Evolutionary conservation across 2,329 filamentous ascomycete species (phyloP).

Genomic region (Venturia oleaginea): DNA sequence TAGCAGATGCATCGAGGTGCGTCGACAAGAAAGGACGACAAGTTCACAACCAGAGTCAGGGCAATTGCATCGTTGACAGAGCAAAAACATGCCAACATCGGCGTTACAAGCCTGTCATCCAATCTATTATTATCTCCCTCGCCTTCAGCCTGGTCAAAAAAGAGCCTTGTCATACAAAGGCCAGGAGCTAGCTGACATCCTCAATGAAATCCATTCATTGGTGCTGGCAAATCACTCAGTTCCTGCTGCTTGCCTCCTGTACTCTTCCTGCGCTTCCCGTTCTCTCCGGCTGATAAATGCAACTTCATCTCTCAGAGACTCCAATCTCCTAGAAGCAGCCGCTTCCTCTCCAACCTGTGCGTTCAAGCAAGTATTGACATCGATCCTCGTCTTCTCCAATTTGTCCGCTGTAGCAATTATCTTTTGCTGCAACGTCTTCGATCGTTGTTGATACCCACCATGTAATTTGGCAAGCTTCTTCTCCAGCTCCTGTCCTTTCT

Average conservation of each 20-base stretch:
- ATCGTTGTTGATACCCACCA: conserved; percentile 81
- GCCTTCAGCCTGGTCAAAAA: background rate
- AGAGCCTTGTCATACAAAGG: background rate
- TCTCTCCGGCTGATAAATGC: conserved; percentile 70
- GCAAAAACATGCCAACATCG: background rate
- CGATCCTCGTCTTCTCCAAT: conserved; percentile 62
- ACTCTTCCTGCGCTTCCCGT: conserved; percentile 83
- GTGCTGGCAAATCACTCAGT: conserved; percentile 32
- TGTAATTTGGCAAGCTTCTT: conserved; percentile 85
- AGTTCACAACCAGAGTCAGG: background rate
- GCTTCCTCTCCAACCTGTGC: conserved; percentile 73
- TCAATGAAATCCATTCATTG: conserved; percentile 10
- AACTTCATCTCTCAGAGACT: conserved; percentile 72
- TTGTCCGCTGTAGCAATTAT: conserved; percentile 65
- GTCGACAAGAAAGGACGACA: background rate
- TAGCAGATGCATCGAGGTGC: background rate
- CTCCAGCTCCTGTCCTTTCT: conserved; percentile 77
- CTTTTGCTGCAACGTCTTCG: conserved; percentile 71
- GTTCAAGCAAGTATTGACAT: conserved; percentile 65
- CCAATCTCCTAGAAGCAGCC: conserved; percentile 62
- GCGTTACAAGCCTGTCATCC: background rate
- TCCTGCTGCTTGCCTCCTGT: conserved; percentile 69
- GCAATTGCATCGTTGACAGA: background rate
- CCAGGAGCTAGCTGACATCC: background rate
- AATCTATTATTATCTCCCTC: background rate